phyloP scores from a whole-genome alignment of 345 rosid genomes.

The Psidium friedrichsthalianum region DNA sequence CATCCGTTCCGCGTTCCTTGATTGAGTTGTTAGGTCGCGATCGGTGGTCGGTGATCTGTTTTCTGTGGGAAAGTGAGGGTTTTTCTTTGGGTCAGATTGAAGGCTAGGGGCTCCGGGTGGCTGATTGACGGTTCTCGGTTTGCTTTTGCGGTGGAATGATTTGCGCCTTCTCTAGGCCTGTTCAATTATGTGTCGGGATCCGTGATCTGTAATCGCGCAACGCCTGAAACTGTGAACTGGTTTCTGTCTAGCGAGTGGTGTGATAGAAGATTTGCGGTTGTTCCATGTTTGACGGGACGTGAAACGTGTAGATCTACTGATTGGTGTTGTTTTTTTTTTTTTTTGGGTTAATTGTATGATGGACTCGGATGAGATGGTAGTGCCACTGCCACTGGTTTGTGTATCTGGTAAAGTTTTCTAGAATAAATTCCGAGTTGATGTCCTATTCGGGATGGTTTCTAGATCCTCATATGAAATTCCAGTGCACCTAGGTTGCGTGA shows the following conservation, averaged over 20 bases:
- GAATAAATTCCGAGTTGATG: not conserved
- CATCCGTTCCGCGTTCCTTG: not conserved
- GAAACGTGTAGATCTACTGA: not conserved
- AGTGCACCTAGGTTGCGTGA: not conserved
- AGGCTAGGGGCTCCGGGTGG: not conserved
- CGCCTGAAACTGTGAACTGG: not conserved
- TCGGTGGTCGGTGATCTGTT: not conserved
- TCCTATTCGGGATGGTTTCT: not conserved
- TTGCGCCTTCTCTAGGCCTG: not conserved
- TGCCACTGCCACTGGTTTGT: not conserved
- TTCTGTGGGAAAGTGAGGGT: not conserved
- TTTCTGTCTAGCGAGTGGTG: not conserved
- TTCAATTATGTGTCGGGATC: not conserved
- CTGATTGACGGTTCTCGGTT: not conserved
- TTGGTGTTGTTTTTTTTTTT: not conserved
- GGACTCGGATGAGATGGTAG: not conserved
- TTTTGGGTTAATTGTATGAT: not conserved
- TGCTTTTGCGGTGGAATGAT: not conserved
- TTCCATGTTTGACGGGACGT: not conserved
- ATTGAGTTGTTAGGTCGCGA: not conserved
- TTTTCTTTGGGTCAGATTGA: not conserved
- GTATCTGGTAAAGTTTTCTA: not conserved
- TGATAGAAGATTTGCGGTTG: not conserved
- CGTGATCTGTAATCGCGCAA: not conserved
- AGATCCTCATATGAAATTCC: not conserved